phyloP scores from a whole-genome alignment of 1,284 basidiomycete species.

The Ceratobasidium sp. region DNA sequence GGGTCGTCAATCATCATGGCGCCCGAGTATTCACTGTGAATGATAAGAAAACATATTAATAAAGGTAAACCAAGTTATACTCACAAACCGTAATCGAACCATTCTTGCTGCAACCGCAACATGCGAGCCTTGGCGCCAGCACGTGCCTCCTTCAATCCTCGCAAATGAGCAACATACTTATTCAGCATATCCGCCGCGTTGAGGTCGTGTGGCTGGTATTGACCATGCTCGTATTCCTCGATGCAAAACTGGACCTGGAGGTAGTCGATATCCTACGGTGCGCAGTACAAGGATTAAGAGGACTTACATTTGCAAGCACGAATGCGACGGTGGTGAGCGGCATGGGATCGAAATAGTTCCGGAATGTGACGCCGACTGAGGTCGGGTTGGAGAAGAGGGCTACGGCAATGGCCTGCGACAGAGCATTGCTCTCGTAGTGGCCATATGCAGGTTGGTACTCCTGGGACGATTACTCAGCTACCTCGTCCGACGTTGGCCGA shows the following conservation, averaged over 20 bases:
- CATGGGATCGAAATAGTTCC: neutral
- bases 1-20: neutral
- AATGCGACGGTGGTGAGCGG: slow-evolving; percentile 3
- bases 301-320: slow-evolving; percentile 4
- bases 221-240: slow-evolving; percentile 7
- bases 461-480: neutral
- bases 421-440: neutral
- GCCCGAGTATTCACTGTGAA: slow-evolving; percentile 7
- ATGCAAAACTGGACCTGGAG: slow-evolving; percentile 2
- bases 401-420: neutral
- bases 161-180: slow-evolving; percentile 23
- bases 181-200: slow-evolving; percentile 9
- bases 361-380: neutral
- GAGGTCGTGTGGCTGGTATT: neutral
- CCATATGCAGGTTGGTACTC: neutral
- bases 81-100: slow-evolving; percentile 19
- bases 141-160: slow-evolving; percentile 2
- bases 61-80: neutral
- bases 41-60: neutral
- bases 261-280: neutral
- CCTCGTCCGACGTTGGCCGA: neutral
- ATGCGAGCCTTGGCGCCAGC: neutral
- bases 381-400: neutral
- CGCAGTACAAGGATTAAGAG: no score
- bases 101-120: neutral